Percentiles rank a stretch among this genome's conserved stretches.
Evolutionary conservation across 192 early-diverging fungal species (phyloP).

Genomic region (Linnemannia schmuckeri): DNA sequence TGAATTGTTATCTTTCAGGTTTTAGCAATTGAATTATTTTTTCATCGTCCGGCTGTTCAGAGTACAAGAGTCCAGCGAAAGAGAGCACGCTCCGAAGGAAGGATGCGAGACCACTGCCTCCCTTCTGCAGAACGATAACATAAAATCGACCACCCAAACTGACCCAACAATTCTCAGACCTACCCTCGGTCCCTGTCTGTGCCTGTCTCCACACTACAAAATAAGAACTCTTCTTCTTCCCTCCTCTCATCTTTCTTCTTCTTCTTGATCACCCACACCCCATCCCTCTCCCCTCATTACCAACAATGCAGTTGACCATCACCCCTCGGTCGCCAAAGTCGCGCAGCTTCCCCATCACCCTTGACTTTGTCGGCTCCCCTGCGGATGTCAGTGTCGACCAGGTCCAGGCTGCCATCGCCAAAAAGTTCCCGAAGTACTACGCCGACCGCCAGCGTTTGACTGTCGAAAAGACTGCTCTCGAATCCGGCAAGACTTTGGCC

Average conservation of each 20-base stretch:
- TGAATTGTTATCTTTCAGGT: background rate
- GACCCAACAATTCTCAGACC: background rate
- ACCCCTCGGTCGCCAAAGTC: constrained; percentile 51
- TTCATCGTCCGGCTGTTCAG: background rate
- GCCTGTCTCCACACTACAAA: background rate
- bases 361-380: constrained; percentile 66
- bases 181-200: no score
- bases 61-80: background rate
- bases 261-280: background rate
- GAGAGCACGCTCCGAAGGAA: constrained; percentile 2
- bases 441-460: constrained; percentile 86
- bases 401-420: constrained; percentile 75
- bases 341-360: constrained; percentile 59
- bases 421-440: constrained; percentile 70
- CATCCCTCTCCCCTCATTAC: background rate
- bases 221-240: background rate
- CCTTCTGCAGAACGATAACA: background rate
- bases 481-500: constrained; percentile 68
- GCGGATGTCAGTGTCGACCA: constrained; percentile 72
- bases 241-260: background rate
- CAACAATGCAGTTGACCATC: constrained; percentile 64
- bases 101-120: background rate
- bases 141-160: background rate
- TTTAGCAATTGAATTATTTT: background rate
- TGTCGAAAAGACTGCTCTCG: constrained; percentile 68